These are phyloP conservation scores for Graphiopsis chlorocephala DNA, from an alignment of 2,329 filamentous ascomycete genomes.

Conservation along the genomic window DNA sequence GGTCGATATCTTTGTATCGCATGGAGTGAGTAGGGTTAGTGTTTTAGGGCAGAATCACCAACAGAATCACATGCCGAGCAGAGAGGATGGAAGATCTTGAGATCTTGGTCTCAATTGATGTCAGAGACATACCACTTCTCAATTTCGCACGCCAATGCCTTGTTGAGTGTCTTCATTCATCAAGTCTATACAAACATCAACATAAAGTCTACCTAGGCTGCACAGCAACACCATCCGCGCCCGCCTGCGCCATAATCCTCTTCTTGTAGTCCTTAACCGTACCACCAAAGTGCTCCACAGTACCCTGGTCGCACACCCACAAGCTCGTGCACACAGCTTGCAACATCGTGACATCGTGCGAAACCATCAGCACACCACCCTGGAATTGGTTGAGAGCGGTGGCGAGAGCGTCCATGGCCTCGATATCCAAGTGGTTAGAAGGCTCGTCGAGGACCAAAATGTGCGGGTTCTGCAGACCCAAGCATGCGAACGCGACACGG, in stretches of 20 bases:
- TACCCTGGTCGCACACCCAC: conserved; percentile 95
- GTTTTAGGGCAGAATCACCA: not conserved
- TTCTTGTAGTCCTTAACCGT: conserved; percentile 98
- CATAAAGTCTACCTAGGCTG: conserved; percentile 26
- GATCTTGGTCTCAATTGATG: too few species aligned
- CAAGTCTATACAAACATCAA: too few species aligned
- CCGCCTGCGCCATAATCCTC: conserved; percentile 84
- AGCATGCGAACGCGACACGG: conserved; percentile 94
- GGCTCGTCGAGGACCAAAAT: conserved; percentile 98
- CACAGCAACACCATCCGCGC: conserved; percentile 72
- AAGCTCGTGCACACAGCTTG: conserved; percentile 91
- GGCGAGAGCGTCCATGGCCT: conserved; percentile 94
- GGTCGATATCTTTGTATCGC: too few species aligned
- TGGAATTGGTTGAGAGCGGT: conserved; percentile 81
- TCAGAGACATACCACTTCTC: not conserved
- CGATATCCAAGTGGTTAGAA: conserved; percentile 97
- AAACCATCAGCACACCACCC: conserved; percentile 96
- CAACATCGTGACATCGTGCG: conserved; percentile 98
- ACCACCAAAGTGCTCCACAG: conserved; percentile 92
- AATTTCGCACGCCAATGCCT: too few species aligned
- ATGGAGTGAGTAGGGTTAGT: not conserved
- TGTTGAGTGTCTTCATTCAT: too few species aligned
- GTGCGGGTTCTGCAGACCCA: conserved; percentile 90
- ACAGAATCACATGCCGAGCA: not conserved
- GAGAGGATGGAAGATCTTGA: too few species aligned